phyloP scores from a whole-genome alignment of 306 rosid species.

The Crataegus laevigata region DNA sequence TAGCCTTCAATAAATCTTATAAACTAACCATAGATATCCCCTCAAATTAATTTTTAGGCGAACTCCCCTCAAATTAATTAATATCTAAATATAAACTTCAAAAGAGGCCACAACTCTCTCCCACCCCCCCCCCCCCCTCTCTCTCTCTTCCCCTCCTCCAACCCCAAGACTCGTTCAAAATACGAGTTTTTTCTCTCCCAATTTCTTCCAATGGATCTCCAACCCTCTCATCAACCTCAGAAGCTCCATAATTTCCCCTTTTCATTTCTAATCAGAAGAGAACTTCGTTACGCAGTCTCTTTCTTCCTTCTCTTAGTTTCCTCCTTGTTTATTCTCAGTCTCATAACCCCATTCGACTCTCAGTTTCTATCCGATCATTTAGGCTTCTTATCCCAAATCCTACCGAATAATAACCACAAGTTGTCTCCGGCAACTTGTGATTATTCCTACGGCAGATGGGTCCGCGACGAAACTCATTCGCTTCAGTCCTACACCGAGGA shows the following conservation, averaged over 20 bases:
- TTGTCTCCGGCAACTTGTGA: constrained; percentile 27
- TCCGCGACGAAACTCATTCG: constrained; percentile 31
- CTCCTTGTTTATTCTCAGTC: constrained; percentile 24
- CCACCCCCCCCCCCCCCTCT: too few species aligned
- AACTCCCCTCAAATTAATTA: neutral
- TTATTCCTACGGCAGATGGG: constrained; percentile 69
- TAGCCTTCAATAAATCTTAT: neutral
- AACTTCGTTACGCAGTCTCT: constrained; percentile 33
- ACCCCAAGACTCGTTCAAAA: constrained; percentile 9
- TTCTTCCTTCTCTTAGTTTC: constrained; percentile 29
- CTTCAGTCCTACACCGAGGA: constrained; percentile 41
- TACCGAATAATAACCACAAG: constrained; percentile 1
- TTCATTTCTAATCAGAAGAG: constrained; percentile 30
- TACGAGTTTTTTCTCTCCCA: neutral
- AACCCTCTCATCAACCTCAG: constrained; percentile 18
- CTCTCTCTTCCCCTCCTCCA: neutral
- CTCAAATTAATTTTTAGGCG: neutral
- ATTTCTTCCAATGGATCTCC: constrained; percentile 40
- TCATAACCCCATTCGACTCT: constrained; percentile 28
- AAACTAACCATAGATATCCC: neutral
- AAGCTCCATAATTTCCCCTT: constrained; percentile 1
- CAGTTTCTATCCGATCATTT: constrained; percentile 23
- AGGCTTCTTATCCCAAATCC: constrained; percentile 24
- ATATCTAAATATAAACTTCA: neutral
- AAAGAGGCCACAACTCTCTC: neutral